These are phyloP conservation scores for Auxenochlorella protothecoides DNA, from an alignment of 139 green algal species.

Conservation along the genomic window DNA sequence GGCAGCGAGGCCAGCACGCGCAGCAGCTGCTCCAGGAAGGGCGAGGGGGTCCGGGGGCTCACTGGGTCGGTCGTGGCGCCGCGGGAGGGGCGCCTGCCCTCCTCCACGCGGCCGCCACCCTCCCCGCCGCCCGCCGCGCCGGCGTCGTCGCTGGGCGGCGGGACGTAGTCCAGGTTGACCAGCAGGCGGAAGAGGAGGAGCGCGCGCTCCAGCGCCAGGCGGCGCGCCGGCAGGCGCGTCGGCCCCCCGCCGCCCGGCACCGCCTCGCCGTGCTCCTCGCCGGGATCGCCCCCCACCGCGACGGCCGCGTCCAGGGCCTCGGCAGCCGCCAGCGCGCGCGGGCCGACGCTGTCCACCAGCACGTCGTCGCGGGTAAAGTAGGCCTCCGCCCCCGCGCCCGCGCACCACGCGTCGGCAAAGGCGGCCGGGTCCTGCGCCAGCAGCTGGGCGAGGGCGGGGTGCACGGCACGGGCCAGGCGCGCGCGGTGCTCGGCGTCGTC, in stretches of 20 bases:
- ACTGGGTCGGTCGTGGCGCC: neutral
- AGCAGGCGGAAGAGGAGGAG: slow-evolving; percentile 29
- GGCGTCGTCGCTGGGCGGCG: neutral
- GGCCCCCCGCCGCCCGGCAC: no score
- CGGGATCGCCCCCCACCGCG: no score
- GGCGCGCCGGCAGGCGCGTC: slow-evolving; percentile 1
- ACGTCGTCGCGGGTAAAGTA: slow-evolving; percentile 10
- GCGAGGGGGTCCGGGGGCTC: no score
- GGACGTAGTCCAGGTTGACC: slow-evolving; percentile 25
- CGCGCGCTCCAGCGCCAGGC: slow-evolving; percentile 18
- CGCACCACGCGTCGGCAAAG: slow-evolving; percentile 13
- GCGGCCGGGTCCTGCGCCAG: slow-evolving; percentile 6
- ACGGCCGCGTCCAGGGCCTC: neutral
- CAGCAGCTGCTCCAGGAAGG: no score
- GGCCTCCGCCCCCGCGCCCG: slow-evolving; percentile 3
- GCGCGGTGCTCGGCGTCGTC: slow-evolving; percentile 34
- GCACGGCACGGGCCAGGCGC: slow-evolving; percentile 9
- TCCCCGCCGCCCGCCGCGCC: no score
- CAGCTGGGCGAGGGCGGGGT: slow-evolving; percentile 10
- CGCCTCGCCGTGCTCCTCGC: no score
- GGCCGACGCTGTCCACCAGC: slow-evolving; percentile 5
- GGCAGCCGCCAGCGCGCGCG: neutral
- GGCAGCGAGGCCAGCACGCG: no score
- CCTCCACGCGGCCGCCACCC: neutral
- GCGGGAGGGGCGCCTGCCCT: neutral